Percentiles rank a stretch among this genome's conserved stretches.
Evolutionary conservation across 1,139 yeast species (phyloP).

Genomic region (Yamadazyma blattariae): DNA sequence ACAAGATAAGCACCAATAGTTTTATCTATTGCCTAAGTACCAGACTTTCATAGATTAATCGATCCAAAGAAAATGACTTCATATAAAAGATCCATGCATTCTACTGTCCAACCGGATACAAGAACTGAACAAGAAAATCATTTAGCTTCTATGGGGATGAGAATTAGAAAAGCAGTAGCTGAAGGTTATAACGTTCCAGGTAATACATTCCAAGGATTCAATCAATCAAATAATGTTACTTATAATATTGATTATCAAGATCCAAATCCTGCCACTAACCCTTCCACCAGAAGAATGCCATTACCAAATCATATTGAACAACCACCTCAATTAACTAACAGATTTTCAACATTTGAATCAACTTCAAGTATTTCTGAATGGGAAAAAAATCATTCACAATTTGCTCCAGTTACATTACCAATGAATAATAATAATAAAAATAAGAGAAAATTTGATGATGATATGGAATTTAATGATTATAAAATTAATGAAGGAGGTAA

Average conservation of each 20-base stretch:
- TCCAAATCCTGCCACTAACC: conserved; percentile 7
- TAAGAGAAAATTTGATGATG: conserved; percentile 43
- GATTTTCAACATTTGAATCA: conserved; percentile 41
- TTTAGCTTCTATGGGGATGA: conserved; percentile 63
- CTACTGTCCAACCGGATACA: conserved; percentile 1
- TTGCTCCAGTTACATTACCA: conserved; percentile 3
- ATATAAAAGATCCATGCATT: conserved; percentile 2
- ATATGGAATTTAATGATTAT: conserved; percentile 6
- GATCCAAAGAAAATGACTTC: too few relatives aligned
- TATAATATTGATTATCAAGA: conserved; percentile 5
- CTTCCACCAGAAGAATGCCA: conserved; percentile 39
- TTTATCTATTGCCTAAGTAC: too few relatives aligned
- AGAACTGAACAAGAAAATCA: conserved; percentile 4
- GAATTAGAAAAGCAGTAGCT: conserved; percentile 64
- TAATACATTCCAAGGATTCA: conserved; percentile 4
- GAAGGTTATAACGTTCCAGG: conserved; percentile 50
- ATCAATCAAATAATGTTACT: conserved; percentile 6
- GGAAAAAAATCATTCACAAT: conserved; percentile 1
- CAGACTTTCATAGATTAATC: too few relatives aligned
- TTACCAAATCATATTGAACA: conserved; percentile 43
- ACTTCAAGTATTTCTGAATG: conserved; percentile 12
- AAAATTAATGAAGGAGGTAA: neutral
- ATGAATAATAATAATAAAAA: conserved; percentile 1
- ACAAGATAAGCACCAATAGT: too few relatives aligned
- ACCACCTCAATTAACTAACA: conserved; percentile 39